Evolutionary conservation across 2,329 filamentous ascomycete species (phyloP).

Genomic region (Aspergillus pseudotamarii): DNA sequence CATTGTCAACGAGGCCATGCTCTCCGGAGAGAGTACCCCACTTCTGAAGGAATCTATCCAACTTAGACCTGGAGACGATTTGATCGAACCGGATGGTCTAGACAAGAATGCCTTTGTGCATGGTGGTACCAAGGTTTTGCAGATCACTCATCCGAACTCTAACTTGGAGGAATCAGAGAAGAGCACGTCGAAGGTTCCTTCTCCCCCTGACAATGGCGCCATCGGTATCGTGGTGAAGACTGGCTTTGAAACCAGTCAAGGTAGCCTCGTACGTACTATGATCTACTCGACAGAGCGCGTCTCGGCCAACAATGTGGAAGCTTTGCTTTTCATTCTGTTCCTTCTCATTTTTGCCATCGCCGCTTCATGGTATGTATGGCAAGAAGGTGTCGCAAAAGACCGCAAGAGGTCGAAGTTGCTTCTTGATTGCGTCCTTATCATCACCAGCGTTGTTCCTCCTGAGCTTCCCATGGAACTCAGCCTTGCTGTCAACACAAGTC

Average conservation of each 20-base stretch:
- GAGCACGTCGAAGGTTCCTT: constrained; percentile 73
- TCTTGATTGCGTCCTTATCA: constrained; percentile 94
- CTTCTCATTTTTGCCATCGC: constrained; percentile 93
- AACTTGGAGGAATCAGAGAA: constrained; percentile 67
- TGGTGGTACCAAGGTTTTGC: constrained; percentile 95
- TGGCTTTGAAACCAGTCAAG: constrained; percentile 97
- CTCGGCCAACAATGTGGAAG: constrained; percentile 96
- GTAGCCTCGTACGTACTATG: constrained; percentile 97
- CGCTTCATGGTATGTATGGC: constrained; percentile 98
- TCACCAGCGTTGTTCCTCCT: constrained; percentile 97
- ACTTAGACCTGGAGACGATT: constrained; percentile 78
- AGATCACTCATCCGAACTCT: constrained; percentile 83
- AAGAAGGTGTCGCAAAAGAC: constrained; percentile 90
- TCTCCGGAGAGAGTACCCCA: constrained; percentile 96
- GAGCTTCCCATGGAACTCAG: constrained; percentile 98
- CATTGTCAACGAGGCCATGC: constrained; percentile 99
- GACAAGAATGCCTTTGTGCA: constrained; percentile 98
- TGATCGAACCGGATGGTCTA: constrained; percentile 82
- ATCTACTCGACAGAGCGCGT: constrained; percentile 99
- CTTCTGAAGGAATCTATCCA: constrained; percentile 95
- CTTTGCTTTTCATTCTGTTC: constrained; percentile 96
- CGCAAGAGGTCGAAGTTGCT: constrained; percentile 97
- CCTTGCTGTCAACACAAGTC: constrained; percentile 94
- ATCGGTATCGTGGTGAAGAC: constrained; percentile 96
- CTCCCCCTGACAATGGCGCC: constrained; percentile 90